Evolutionary conservation across 805 yeast species (phyloP).

Genomic region (Candida morakotiae): DNA sequence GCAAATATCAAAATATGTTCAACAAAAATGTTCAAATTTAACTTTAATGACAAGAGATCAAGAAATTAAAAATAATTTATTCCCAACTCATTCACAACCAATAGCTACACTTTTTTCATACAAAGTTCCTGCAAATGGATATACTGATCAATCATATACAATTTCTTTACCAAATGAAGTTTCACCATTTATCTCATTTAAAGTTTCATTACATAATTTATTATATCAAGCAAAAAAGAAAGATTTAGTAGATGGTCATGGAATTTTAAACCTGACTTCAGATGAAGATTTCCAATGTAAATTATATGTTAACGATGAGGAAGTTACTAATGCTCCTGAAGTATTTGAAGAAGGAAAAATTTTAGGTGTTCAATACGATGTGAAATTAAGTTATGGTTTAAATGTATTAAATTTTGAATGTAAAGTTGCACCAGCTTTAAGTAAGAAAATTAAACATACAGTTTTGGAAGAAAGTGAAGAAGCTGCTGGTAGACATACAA

Average conservation of each 20-base stretch:
- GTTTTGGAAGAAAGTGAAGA: constrained; percentile 17
- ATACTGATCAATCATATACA: constrained; percentile 34
- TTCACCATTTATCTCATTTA: constrained; percentile 29
- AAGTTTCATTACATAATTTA: constrained; percentile 30
- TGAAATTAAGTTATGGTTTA: constrained; percentile 37
- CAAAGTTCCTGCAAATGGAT: constrained; percentile 35
- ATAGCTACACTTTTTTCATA: constrained; percentile 34
- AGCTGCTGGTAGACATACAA: constrained; percentile 38
- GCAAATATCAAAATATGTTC: constrained; percentile 12
- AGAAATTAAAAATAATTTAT: constrained; percentile 22
- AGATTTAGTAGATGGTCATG: constrained; percentile 31
- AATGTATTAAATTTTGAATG: constrained; percentile 38
- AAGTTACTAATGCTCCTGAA: constrained; percentile 29
- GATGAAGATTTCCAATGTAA: constrained; percentile 42
- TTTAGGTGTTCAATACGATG: constrained; percentile 30
- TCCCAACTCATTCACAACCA: constrained; percentile 27
- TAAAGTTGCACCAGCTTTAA: constrained; percentile 36
- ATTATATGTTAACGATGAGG: constrained; percentile 35
- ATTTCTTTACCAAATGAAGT: constrained; percentile 34
- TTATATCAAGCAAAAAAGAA: constrained; percentile 27
- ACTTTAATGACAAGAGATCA: constrained; percentile 20
- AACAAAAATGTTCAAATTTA: constrained; percentile 9
- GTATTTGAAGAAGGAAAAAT: constrained; percentile 24
- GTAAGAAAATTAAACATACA: constrained; percentile 30
- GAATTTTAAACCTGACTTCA: constrained; percentile 25